phyloP scores from a whole-genome alignment of 345 rosid species.

The Iberis pinnata region DNA sequence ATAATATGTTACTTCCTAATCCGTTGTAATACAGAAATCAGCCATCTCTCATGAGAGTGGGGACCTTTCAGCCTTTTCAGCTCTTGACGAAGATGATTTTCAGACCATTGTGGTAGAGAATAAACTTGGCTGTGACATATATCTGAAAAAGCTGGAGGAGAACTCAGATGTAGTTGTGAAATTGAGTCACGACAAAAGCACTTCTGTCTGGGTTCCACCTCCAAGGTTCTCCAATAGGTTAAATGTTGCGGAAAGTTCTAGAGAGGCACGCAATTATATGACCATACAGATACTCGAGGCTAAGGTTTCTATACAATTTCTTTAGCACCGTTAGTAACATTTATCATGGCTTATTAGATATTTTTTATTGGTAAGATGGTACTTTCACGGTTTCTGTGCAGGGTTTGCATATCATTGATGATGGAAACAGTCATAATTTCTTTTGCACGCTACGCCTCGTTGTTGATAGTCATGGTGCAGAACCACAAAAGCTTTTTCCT shows the following conservation, averaged over 20 bases:
- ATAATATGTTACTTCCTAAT: slow-evolving; percentile 19
- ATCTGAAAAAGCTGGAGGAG: slow-evolving; percentile 67
- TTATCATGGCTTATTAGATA: neutral
- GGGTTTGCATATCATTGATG: slow-evolving; percentile 75
- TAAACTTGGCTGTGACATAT: slow-evolving; percentile 80
- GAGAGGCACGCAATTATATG: slow-evolving; percentile 66
- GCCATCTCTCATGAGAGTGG: slow-evolving; percentile 38
- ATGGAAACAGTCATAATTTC: slow-evolving; percentile 86
- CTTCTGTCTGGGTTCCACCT: slow-evolving; percentile 87
- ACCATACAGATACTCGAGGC: slow-evolving; percentile 80
- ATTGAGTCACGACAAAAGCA: slow-evolving; percentile 48
- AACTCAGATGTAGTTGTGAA: slow-evolving; percentile 47
- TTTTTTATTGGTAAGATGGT: slow-evolving; percentile 12
- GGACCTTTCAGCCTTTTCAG: slow-evolving; percentile 64
- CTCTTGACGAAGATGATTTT: slow-evolving; percentile 93
- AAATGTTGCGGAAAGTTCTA: slow-evolving; percentile 69
- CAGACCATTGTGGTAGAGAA: slow-evolving; percentile 78
- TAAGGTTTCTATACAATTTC: slow-evolving; percentile 47
- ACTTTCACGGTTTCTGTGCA: slow-evolving; percentile 33
- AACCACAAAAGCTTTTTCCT: slow-evolving; percentile 85
- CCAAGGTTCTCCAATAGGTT: slow-evolving; percentile 83
- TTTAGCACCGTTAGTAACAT: neutral
- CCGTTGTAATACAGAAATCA: slow-evolving; percentile 45
- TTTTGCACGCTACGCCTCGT: slow-evolving; percentile 90
- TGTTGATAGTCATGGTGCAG: slow-evolving; percentile 67